A percentile compares a stretch with the other conserved stretches of the same genome.
phyloP scores from a whole-genome alignment of 2,329 filamentous ascomycete genomes.

The Penicillium sp. region DNA sequence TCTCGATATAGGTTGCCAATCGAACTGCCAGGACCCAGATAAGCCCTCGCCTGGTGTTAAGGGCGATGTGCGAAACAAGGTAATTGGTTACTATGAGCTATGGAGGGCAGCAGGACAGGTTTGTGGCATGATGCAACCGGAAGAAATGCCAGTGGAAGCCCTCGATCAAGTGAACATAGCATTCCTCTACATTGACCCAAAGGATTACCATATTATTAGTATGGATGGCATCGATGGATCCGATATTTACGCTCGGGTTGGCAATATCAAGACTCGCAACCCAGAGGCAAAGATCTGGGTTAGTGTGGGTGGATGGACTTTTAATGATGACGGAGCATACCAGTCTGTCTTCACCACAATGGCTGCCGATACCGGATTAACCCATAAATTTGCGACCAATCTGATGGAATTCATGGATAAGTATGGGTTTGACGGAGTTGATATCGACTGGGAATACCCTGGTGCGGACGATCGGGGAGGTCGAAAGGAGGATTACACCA shows the following conservation, averaged over 20 bases:
- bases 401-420: conserved; percentile 38
- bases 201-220: not conserved
- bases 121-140: not conserved
- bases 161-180: not conserved
- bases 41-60: not conserved
- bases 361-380: conserved; percentile 16
- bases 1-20: not conserved
- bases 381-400: too few relatives aligned
- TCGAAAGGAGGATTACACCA: conserved; percentile 35
- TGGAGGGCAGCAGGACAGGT: not conserved
- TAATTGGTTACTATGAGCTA: not conserved
- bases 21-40: not conserved
- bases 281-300: not conserved
- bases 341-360: conserved; percentile 8
- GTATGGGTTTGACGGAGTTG: conserved; percentile 51
- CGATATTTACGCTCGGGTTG: not conserved
- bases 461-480: conserved; percentile 46
- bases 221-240: not conserved
- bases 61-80: not conserved
- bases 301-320: conserved; percentile 48
- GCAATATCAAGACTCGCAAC: not conserved
- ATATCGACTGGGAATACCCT: conserved; percentile 53
- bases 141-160: not conserved
- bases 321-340: conserved; percentile 34
- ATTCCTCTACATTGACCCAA: not conserved